phyloP scores from a whole-genome alignment of 148 eudicot genomes.

The Rhododendron griersonianum region DNA sequence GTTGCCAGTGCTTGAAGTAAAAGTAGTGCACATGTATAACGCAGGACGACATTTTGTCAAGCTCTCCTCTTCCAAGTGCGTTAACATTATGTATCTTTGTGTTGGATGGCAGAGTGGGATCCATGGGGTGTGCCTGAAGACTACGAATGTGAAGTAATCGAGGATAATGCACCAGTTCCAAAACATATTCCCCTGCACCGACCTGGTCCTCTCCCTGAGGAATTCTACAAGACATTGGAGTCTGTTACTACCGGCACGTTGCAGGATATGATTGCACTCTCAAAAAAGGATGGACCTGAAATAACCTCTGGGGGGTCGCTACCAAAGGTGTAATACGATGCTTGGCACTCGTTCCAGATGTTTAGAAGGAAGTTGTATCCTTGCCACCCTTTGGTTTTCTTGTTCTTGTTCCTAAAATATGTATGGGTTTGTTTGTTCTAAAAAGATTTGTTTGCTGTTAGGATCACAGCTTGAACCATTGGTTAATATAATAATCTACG shows the following conservation, averaged over 20 bases:
- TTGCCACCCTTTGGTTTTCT: background rate
- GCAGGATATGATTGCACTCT: constrained; percentile 21
- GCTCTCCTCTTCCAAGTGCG: background rate
- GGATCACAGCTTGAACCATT: background rate
- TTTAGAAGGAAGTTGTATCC: background rate
- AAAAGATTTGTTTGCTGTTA: background rate
- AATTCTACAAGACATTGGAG: constrained; percentile 75
- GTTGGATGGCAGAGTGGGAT: constrained; percentile 71
- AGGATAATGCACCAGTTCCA: constrained; percentile 93
- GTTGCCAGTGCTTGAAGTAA: background rate
- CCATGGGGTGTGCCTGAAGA: constrained; percentile 94
- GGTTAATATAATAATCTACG: constrained; percentile 4
- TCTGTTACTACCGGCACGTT: constrained; percentile 38
- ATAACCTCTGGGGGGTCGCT: constrained; percentile 40
- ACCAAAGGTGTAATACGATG: constrained; percentile 23
- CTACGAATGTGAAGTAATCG: constrained; percentile 88
- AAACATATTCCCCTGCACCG: constrained; percentile 84
- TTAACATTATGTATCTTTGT: background rate
- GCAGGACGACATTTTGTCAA: background rate
- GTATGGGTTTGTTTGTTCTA: background rate
- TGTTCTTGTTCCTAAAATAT: background rate
- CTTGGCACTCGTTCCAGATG: background rate
- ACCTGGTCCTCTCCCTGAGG: constrained; percentile 89
- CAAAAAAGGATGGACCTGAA: constrained; percentile 45
- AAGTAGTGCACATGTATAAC: background rate